phyloP scores from a whole-genome alignment of 345 rosid genomes.

The Lepidium aucheri region DNA sequence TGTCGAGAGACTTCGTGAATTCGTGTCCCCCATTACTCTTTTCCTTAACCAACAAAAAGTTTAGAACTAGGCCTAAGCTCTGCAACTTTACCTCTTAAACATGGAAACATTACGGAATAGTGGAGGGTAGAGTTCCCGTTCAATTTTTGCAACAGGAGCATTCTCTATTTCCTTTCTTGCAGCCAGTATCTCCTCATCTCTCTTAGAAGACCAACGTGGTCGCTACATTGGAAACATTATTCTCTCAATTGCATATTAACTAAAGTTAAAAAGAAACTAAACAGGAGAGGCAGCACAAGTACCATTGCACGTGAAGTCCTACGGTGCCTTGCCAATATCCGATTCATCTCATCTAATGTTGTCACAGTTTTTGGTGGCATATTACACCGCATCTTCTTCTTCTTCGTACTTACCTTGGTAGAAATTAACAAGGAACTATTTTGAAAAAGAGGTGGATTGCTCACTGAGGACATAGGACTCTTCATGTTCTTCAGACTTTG shows the following conservation, averaged over 20 bases:
- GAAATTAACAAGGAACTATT: slow-evolving; percentile 19
- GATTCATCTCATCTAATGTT: slow-evolving; percentile 59
- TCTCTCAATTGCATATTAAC: background rate
- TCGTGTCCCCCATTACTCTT: background rate
- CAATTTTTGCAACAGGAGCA: slow-evolving; percentile 35
- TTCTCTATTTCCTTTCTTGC: slow-evolving; percentile 59
- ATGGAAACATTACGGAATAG: slow-evolving; percentile 74
- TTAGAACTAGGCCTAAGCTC: background rate
- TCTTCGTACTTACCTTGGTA: slow-evolving; percentile 9
- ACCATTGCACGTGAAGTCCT: slow-evolving; percentile 73
- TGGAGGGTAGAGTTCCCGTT: slow-evolving; percentile 68
- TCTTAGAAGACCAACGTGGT: slow-evolving; percentile 67
- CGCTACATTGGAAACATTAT: slow-evolving; percentile 40
- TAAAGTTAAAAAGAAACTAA: background rate
- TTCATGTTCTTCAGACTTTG: slow-evolving; percentile 2
- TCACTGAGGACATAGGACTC: slow-evolving; percentile 10
- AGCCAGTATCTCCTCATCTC: slow-evolving; percentile 61
- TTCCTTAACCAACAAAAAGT: background rate
- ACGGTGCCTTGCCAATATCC: slow-evolving; percentile 37
- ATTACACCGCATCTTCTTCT: slow-evolving; percentile 50
- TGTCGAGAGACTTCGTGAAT: background rate
- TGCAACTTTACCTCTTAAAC: slow-evolving; percentile 56
- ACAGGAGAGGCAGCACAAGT: background rate
- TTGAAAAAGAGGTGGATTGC: slow-evolving; percentile 9
- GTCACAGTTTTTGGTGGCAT: slow-evolving; percentile 80